Conservation (phyloP, 148 eudicot species). For the Vaccinium vitisidaea region DNA sequence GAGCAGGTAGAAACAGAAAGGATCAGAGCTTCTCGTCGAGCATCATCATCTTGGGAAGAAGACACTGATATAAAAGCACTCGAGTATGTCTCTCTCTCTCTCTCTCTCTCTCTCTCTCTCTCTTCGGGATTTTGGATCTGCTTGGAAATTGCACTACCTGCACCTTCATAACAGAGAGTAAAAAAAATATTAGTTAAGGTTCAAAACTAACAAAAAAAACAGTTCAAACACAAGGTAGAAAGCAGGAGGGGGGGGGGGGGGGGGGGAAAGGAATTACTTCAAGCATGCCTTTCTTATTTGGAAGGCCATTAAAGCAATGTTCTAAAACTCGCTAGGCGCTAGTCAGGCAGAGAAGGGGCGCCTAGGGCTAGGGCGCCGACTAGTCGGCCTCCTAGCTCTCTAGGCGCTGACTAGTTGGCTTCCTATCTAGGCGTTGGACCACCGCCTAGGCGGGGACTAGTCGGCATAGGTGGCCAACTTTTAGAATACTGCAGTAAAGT, state of each 20-base stretch:
- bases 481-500: not conserved
- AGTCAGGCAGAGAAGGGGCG: too few relatives aligned
- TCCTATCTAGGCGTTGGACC: too few relatives aligned
- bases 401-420: too few relatives aligned
- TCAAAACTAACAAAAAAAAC: not conserved
- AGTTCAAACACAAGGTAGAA: not conserved
- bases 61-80: constrained; percentile 92
- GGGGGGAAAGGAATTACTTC: not conserved
- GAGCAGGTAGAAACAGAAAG: constrained; percentile 93
- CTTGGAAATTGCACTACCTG: not conserved
- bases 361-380: too few relatives aligned
- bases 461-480: too few relatives aligned
- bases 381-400: too few relatives aligned
- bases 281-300: not conserved
- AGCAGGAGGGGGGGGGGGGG: not conserved
- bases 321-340: too few relatives aligned
- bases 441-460: too few relatives aligned
- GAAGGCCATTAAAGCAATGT: not conserved
- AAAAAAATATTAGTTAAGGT: not conserved
- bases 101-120: not conserved
- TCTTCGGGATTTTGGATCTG: not conserved
- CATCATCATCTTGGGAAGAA: constrained; percentile 91
- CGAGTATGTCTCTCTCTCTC: constrained; percentile 57
- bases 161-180: not conserved
- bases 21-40: constrained; percentile 75